These are phyloP conservation scores for Galerina marginata DNA, from an alignment of 768 basidiomycete species.

Conservation along the genomic window DNA sequence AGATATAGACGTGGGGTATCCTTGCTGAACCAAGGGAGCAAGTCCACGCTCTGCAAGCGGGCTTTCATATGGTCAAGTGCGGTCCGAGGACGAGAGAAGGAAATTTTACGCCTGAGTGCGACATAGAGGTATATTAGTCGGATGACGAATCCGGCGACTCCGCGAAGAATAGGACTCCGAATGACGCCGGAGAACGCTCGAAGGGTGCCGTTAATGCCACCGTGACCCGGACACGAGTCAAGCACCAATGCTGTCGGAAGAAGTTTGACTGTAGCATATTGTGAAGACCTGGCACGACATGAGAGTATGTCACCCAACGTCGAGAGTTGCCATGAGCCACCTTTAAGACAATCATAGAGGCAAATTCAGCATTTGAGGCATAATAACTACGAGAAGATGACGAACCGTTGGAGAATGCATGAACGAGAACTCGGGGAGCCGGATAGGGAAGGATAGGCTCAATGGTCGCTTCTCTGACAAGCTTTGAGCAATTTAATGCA, in stretches of 20 bases:
- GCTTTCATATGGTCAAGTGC: constrained; percentile 34
- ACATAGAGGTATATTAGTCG: constrained; percentile 31
- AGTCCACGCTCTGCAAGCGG: constrained; percentile 28
- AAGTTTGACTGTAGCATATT: constrained; percentile 8
- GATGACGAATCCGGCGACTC: constrained; percentile 29
- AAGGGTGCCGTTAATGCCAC: constrained; percentile 27
- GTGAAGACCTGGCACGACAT: constrained; percentile 6
- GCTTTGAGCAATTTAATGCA: constrained; percentile 1
- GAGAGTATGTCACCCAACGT: constrained; percentile 39
- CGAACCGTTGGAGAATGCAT: constrained; percentile 55
- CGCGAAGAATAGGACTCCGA: constrained; percentile 33
- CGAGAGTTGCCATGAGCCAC: constrained; percentile 44
- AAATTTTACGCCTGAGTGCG: constrained; percentile 26
- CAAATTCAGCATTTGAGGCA: neutral
- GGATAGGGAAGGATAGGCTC: constrained; percentile 11
- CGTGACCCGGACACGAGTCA: constrained; percentile 52
- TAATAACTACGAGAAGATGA: neutral
- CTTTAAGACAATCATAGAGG: constrained; percentile 26
- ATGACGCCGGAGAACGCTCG: constrained; percentile 39
- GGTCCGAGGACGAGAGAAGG: constrained; percentile 23
- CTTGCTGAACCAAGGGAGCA: constrained; percentile 48
- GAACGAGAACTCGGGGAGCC: constrained; percentile 44
- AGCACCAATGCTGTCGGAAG: constrained; percentile 42
- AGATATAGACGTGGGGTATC: constrained; percentile 49
- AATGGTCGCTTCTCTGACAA: neutral